Evolutionary conservation across 1,284 basidiomycete genomes (phyloP), one percentile per base, ranked within the genome.

Genomic region (Puccinia polysora): DNA sequence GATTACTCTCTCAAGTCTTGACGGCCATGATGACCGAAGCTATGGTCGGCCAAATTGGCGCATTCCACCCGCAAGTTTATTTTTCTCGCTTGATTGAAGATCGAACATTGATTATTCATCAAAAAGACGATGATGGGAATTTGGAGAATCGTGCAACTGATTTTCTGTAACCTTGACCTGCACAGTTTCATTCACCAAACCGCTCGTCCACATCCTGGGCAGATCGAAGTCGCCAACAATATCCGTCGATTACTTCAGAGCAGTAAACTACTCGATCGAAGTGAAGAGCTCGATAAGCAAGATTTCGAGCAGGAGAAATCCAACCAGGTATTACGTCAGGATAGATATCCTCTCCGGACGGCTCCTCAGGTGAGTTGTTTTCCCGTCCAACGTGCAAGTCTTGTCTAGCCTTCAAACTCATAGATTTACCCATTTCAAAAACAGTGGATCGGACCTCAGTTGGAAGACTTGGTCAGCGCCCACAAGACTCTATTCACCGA

Each of bases 21-120:
- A 93, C 91, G 0, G 90, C 91, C 1, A 85, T 93, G 84, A 89
- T 89, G n/a, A 86, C 87, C 8, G 91, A 94, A 78, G 90, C 90
- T 8, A 84, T 90, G 75, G 80, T 85, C 53, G 89, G 90, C 5
- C 84, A 86, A 23, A 85, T 85, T 55, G 87, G 84, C 10, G 88
- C 86, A 0, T 90, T 89, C 78, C 86, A 87, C 76, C 85, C 87
- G 69, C 64, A 15, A 69, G 67, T 69, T 34, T 4, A 45, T 38
- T 28, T 45, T 32, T 18, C 34, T 18, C 25, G 5, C 47, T 49
- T 49, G 6, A 6, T 49, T 6, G 4, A 23, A 23, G 25, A 4
- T n/a, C 5, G 6, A 49, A 6, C 47, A 18, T 49, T 23, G 30
- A 34, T 25, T 55, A 55, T 25, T 55, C 28, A 6, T n/a, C n/a